Evolutionary conservation across 306 rosid species (phyloP), one percentile per base, ranked within the genome.

Genomic region (Arachis stenosperma): DNA sequence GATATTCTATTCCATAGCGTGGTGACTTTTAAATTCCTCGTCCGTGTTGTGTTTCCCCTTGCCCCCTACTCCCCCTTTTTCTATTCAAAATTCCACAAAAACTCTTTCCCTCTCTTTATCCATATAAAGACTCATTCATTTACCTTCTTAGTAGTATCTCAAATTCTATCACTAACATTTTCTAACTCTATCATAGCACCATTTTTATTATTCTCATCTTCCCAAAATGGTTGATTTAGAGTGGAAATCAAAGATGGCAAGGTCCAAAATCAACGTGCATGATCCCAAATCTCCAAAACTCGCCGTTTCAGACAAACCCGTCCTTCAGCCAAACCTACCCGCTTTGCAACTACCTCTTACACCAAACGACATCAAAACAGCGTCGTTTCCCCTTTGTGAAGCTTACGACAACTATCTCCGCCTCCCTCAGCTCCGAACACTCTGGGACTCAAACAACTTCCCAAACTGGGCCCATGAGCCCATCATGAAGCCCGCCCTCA

Each of bases 381-480:
- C 98, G 4, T 84, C 96, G 2, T 81, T 89, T 1, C 30, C 78
- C 0, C 67, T 86, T 4, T 91, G 94, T 65, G 69, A 88, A 0
- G 84, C 90, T 0, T 94, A 91, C 81, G 98, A 91, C 9, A 74
- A 85, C 74, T 94, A 86, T 66, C 90, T 94, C 27, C 88, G 87
- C 47, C 88, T 94, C 5, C 90, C 92, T 6, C 85, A 89, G 33
- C 87, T 94, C 36, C 77, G 88, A 51, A 62, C 53, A 54, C 83
- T 91, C 0, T 94, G 98, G 97, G 81, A 69, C 77, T 63, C 86
- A 5, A 48, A 44, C 41, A 83, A 82, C 3, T 94, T 91, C 11
- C 91, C 92, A 0, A 40, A 8, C 0, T 94, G 98, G 98, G n/a
- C 79, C 62, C 88, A 71, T 83, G 91, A 94, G 81, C 78, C 96